Conservation (phyloP, 179 eudicot genomes). For the Silene coronaria region DNA sequence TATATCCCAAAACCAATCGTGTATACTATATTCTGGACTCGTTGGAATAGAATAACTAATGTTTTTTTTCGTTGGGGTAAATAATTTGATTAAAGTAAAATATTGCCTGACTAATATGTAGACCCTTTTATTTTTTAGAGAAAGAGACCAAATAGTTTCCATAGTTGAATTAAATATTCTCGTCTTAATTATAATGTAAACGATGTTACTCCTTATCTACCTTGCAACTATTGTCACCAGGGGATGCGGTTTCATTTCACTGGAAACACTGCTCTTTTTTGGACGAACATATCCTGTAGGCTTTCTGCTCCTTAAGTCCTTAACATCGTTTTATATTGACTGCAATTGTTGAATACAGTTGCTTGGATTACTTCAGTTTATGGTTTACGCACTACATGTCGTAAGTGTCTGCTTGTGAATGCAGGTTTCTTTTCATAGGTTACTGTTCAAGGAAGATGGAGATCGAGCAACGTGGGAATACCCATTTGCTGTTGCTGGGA, state of each 20-base stretch:
- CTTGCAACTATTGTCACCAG: constrained; percentile 30
- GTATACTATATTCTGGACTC: background rate
- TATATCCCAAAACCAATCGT: background rate
- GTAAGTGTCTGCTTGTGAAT: constrained; percentile 20
- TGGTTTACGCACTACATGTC: background rate
- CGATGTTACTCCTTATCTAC: constrained; percentile 11
- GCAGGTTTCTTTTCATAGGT: constrained; percentile 66
- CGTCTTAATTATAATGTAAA: background rate
- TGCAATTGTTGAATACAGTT: background rate
- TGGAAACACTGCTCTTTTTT: constrained; percentile 80
- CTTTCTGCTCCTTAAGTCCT: constrained; percentile 3
- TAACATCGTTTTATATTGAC: background rate
- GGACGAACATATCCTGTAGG: constrained; percentile 71
- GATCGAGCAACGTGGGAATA: constrained; percentile 78
- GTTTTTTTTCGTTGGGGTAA: background rate
- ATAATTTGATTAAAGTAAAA: background rate
- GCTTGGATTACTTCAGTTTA: background rate
- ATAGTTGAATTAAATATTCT: background rate
- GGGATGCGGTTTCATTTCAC: constrained; percentile 80
- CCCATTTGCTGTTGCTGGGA: constrained; percentile 86
- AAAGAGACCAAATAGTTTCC: background rate
- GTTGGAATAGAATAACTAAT: background rate
- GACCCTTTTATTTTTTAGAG: background rate
- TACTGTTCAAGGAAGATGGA: constrained; percentile 71
- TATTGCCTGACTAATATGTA: background rate